Evolutionary conservation across 805 yeast species (phyloP).

Genomic region (Ascoidea asiatica): DNA sequence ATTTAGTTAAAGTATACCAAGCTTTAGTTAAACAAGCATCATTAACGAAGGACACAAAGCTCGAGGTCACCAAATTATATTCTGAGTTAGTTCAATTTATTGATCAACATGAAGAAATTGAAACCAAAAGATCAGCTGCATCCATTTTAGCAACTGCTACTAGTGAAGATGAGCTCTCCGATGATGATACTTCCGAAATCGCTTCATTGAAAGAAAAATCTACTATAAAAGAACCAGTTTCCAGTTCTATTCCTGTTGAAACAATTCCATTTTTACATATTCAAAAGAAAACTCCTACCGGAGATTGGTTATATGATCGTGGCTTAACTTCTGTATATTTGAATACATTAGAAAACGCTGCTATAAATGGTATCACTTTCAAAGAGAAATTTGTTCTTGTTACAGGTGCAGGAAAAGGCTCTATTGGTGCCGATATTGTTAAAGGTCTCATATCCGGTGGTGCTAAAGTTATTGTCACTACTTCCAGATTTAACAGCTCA

Average conservation of each 20-base stretch:
- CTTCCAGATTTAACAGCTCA: slow-evolving; percentile 86
- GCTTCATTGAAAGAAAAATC: slow-evolving; percentile 71
- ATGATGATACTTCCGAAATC: slow-evolving; percentile 60
- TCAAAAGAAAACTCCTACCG: slow-evolving; percentile 59
- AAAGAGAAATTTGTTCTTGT: slow-evolving; percentile 78
- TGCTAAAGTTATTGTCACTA: slow-evolving; percentile 92
- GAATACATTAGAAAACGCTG: slow-evolving; percentile 87
- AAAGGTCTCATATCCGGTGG: slow-evolving; percentile 96
- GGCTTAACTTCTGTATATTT: slow-evolving; percentile 64
- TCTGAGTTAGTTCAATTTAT: slow-evolving; percentile 58
- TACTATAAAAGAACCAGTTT: slow-evolving; percentile 58
- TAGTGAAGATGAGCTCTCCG: slow-evolving; percentile 35
- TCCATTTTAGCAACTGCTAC: slow-evolving; percentile 33
- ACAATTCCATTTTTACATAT: slow-evolving; percentile 92
- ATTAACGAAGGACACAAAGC: slow-evolving; percentile 45
- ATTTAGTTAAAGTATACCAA: slow-evolving; percentile 68
- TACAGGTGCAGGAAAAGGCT: slow-evolving; percentile 98
- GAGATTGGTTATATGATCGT: slow-evolving; percentile 78
- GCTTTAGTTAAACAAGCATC: slow-evolving; percentile 65
- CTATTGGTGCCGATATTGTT: slow-evolving; percentile 94
- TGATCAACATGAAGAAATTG: slow-evolving; percentile 51
- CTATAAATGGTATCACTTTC: slow-evolving; percentile 86
- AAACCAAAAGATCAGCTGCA: slow-evolving; percentile 48
- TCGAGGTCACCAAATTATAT: slow-evolving; percentile 60
- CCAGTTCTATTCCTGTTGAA: slow-evolving; percentile 60